Percentiles rank a stretch among this genome's conserved stretches.
Evolutionary conservation across 805 yeast genomes (phyloP).

Genomic region (Teunomyces kruisii): DNA sequence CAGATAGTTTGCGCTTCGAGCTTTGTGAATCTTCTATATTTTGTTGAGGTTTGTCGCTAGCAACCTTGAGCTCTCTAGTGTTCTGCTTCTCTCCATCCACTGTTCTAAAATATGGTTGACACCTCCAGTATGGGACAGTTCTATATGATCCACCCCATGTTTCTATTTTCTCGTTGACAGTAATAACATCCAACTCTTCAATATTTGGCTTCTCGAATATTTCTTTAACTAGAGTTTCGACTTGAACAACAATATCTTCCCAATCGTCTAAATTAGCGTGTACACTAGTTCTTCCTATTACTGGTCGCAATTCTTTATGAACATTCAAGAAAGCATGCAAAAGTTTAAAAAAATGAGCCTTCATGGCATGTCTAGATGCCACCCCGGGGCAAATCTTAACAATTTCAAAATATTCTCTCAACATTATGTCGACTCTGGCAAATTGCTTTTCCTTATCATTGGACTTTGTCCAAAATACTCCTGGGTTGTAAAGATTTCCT

Average conservation of each 20-base stretch:
- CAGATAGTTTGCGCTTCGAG: not conserved
- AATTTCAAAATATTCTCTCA: constrained; percentile 86
- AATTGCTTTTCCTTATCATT: constrained; percentile 61
- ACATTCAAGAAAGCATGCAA: constrained; percentile 75
- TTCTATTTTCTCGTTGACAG: constrained; percentile 49
- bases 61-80: constrained; percentile 36
- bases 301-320: constrained; percentile 76
- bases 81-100: constrained; percentile 70
- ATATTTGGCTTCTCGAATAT: constrained; percentile 55
- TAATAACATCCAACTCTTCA: constrained; percentile 54
- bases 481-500: constrained; percentile 92
- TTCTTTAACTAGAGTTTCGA: constrained; percentile 64
- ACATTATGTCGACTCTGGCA: constrained; percentile 81
- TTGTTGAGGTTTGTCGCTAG: constrained; percentile 24
- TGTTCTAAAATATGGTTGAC: constrained; percentile 91
- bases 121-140: constrained; percentile 89
- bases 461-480: constrained; percentile 65
- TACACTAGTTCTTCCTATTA: constrained; percentile 56
- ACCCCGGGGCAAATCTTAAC: constrained; percentile 59
- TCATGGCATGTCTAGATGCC: constrained; percentile 82
- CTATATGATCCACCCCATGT: constrained; percentile 82
- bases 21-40: not conserved
- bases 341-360: constrained; percentile 87
- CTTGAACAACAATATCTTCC: constrained; percentile 56
- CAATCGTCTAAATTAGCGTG: constrained; percentile 38